Conservation (phyloP, 2,329 filamentous ascomycete species). For the Ceratocystis smalleyi region DNA sequence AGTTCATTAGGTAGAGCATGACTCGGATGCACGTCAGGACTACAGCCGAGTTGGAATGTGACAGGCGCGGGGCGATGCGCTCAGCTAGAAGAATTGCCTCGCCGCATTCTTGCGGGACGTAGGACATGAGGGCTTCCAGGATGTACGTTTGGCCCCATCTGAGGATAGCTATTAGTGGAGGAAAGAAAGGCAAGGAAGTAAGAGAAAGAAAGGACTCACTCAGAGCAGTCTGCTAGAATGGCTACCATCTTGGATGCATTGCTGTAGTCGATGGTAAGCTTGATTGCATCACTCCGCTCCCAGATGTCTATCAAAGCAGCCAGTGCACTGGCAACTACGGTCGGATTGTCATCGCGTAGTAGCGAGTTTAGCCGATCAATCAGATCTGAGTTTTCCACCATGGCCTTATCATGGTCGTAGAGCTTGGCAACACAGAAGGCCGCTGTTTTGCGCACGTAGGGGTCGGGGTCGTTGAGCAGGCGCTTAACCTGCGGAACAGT, state of each 20-base stretch:
- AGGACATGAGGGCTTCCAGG: constrained; percentile 91
- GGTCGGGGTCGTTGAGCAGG: constrained; percentile 71
- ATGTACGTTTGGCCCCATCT: constrained; percentile 96
- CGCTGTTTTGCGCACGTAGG: constrained; percentile 94
- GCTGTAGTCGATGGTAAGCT: constrained; percentile 90
- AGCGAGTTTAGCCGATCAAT: constrained; percentile 84
- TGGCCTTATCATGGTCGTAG: constrained; percentile 83
- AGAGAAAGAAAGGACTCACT: constrained; percentile 25
- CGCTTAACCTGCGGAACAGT: constrained; percentile 72
- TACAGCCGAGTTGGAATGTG: constrained; percentile 91
- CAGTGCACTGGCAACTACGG: constrained; percentile 85
- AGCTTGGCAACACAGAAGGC: constrained; percentile 94
- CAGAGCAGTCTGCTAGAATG: constrained; percentile 89
- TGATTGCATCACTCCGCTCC: constrained; percentile 94
- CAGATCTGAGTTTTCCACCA: constrained; percentile 80
- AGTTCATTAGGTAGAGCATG: constrained; percentile 96
- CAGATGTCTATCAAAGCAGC: constrained; percentile 93
- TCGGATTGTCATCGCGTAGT: constrained; percentile 89
- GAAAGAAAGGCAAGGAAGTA: not conserved
- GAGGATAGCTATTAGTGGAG: not conserved
- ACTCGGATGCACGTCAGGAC: constrained; percentile 93
- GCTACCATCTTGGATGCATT: constrained; percentile 98
- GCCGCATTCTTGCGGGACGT: constrained; percentile 77
- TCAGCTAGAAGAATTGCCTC: constrained; percentile 85
- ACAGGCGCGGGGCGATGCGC: constrained; percentile 84